Base-by-base conservation (phyloP, 768 basidiomycete genomes). In the Boletus fagicola region DNA sequence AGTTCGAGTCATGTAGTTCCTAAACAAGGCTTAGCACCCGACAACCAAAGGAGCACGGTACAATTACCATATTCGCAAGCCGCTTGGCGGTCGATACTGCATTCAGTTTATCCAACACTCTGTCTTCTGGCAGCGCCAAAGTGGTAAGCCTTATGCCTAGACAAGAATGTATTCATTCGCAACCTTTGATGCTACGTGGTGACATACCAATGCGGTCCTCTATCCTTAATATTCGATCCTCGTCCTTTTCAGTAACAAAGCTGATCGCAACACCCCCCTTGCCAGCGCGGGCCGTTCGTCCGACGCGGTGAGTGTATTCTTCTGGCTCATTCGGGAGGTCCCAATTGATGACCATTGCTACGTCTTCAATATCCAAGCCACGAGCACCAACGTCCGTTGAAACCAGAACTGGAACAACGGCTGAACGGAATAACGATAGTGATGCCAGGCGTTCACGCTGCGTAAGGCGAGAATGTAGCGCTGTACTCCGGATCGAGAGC, bases 291-390 rank as follows among this genome's bases (percentile, higher is more conserved):
- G 94, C 94, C 24, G 94, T 98, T 67, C 94, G 76, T 44, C 94
- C 94, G 1, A 99, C 97, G 22, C 97, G 83, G 76, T 99, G 97
- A 2, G 93, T 90, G 68, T 99, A 99, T 70, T 96, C 95, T 71
- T 96, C 96, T 6, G 92, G 81, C 68, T 88, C 86, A 13, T 81
- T 78, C 15, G 97, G 97, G 60, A 98, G 77, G 72, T 99, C 96
- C 94, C 95, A 99, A 62, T 99, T 98, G 56, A 99, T 80, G 20
- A 99, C 93, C 78, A 98, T 85, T 12, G 91, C 94, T 12, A 99
- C 95, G 63, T 95, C 92, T 59, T 93, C 93, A 54, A 98, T 96
- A 74, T 98, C 97, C 57, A 99, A 75, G 31, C 97, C 97, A 66
- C 97, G 86, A 20, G 91, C 89, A 16, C 93, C 97, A 33, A 99